A percentile compares a stretch with the other conserved stretches of the same genome.
Conservation (phyloP, 495 filamentous ascomycete genomes). For the Choiromyces venosus region DNA sequence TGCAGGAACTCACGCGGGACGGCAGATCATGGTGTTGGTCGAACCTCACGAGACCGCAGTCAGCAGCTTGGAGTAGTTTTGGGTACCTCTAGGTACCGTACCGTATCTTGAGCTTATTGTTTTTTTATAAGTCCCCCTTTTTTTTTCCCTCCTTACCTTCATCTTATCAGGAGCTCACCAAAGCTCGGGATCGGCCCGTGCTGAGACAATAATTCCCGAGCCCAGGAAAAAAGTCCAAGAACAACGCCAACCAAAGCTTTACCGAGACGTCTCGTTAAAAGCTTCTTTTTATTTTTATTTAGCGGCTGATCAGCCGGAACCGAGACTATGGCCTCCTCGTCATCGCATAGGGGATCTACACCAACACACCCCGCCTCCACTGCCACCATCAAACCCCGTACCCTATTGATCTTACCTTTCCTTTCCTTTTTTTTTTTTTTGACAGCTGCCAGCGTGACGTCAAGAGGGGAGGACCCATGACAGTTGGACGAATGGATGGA, state of each 20-base stretch:
- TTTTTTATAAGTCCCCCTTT: neutral
- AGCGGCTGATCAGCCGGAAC: constrained; percentile 34
- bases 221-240: neutral
- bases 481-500: constrained; percentile 12
- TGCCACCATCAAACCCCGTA: neutral
- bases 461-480: neutral
- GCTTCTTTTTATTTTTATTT: constrained; percentile 14
- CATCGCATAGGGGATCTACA: constrained; percentile 29
- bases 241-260: constrained; percentile 4
- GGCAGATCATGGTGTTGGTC: constrained; percentile 26
- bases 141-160: neutral
- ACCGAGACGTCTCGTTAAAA: constrained; percentile 27
- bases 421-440: constrained; percentile 22
- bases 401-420: constrained; percentile 10
- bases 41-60: constrained; percentile 29
- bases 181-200: constrained; percentile 33
- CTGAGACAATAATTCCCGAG: constrained; percentile 22
- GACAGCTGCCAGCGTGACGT: constrained; percentile 10
- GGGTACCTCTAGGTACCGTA: neutral
- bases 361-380: neutral
- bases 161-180: neutral
- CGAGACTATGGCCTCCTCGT: constrained; percentile 35
- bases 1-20: constrained; percentile 23
- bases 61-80: constrained; percentile 9
- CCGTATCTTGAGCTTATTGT: neutral